phyloP scores from a whole-genome alignment of 1,284 basidiomycete genomes.

The Trichosporon sp. region DNA sequence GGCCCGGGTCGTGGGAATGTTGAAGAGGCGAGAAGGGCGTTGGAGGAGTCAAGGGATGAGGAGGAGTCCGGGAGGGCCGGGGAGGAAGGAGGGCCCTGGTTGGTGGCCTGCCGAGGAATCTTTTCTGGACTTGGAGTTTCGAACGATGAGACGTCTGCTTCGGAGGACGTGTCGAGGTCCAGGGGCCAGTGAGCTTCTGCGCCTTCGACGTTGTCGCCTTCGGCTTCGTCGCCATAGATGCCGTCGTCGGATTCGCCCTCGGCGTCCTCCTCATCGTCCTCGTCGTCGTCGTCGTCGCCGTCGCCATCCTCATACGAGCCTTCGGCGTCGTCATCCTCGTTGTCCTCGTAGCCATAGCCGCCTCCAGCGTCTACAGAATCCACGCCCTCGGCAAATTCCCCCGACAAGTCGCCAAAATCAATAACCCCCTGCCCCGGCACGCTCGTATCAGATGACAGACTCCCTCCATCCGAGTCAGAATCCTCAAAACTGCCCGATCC shows the following conservation, averaged over 20 bases:
- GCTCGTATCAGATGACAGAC: constrained; percentile 32
- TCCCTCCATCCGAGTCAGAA: constrained; percentile 33
- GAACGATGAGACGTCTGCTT: too few species aligned
- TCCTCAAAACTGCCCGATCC: constrained; percentile 24
- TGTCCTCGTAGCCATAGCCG: constrained; percentile 13
- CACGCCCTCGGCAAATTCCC: not conserved
- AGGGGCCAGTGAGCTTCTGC: too few species aligned
- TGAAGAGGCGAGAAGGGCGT: too few species aligned
- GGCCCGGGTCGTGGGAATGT: too few species aligned
- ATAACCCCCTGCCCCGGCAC: constrained; percentile 30
- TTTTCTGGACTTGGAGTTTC: too few species aligned
- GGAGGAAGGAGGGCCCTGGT: too few species aligned
- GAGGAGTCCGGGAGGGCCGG: too few species aligned
- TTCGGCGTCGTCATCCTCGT: too few species aligned
- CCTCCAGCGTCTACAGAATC: too few species aligned
- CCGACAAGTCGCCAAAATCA: constrained; percentile 10
- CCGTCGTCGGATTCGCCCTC: constrained; percentile 1
- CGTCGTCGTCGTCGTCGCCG: constrained; percentile 7
- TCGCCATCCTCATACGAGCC: not conserved
- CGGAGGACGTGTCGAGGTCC: too few species aligned
- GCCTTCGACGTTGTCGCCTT: constrained; percentile 9
- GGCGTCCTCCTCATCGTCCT: constrained; percentile 6
- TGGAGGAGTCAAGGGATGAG: too few species aligned
- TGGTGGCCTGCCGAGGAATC: too few species aligned
- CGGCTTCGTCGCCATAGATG: not conserved